Percentiles rank a stretch among this genome's conserved stretches.
Conservation (phyloP, 2,329 filamentous ascomycete genomes). For the Colletotrichum euphorbiae region DNA sequence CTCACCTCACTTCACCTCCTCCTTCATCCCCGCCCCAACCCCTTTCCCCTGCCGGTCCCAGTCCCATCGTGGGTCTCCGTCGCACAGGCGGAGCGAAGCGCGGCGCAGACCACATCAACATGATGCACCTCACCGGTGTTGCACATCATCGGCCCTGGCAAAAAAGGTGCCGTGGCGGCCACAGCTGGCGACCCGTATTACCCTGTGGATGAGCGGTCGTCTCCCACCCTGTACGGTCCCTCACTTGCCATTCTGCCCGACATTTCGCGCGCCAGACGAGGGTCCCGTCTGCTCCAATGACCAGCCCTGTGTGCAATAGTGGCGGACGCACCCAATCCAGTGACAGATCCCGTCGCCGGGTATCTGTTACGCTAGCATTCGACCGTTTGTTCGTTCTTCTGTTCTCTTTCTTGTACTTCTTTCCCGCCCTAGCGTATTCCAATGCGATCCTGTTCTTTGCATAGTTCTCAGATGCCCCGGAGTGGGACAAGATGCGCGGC, state of each 20-base stretch:
- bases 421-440: conserved; percentile 13
- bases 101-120: conserved; percentile 7
- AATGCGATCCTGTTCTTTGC: conserved; percentile 18
- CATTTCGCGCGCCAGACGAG: conserved; percentile 17
- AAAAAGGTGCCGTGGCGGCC: conserved; percentile 1
- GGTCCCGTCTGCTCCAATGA: conserved; percentile 20
- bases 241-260: conserved; percentile 11
- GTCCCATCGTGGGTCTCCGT: conserved; percentile 1
- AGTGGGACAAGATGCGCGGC: conserved; percentile 32
- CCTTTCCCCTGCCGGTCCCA: background rate
- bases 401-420: conserved; percentile 2
- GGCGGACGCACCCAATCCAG: conserved; percentile 18
- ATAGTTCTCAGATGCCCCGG: conserved; percentile 15
- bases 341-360: conserved; percentile 14
- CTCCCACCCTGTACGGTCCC: conserved; percentile 6
- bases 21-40: background rate
- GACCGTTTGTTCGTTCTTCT: background rate
- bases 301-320: conserved; percentile 26
- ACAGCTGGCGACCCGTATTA: conserved; percentile 36
- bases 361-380: conserved; percentile 10
- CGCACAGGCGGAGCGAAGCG: conserved; percentile 22
- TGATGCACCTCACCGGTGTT: conserved; percentile 17
- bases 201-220: conserved; percentile 24
- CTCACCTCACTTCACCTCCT: background rate
- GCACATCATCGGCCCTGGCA: conserved; percentile 18